Evolutionary conservation across 805 yeast genomes (phyloP).

Genomic region (Schwanniomyces vanrijiae): DNA sequence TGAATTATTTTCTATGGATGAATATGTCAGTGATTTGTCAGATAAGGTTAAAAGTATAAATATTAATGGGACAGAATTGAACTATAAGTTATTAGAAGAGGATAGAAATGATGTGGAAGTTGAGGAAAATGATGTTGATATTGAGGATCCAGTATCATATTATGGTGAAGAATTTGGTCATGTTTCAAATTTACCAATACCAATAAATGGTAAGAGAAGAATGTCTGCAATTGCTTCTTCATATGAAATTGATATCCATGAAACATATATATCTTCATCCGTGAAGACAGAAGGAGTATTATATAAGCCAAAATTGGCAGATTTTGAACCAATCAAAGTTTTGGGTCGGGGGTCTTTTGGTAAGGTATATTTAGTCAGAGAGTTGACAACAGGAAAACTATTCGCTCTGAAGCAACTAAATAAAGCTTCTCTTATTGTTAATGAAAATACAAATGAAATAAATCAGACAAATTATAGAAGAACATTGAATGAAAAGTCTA

Average conservation of each 20-base stretch:
- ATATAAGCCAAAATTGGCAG: conserved; percentile 30
- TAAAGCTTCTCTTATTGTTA: conserved; percentile 35
- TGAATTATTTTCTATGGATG: conserved; percentile 38
- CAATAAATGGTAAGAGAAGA: conserved; percentile 17
- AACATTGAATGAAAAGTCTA: conserved; percentile 41
- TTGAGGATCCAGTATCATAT: not conserved
- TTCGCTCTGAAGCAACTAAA: conserved; percentile 46
- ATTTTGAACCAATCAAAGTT: conserved; percentile 44
- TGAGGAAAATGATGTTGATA: conserved; percentile 1
- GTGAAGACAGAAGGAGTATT: conserved; percentile 8
- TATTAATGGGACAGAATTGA: conserved; percentile 14
- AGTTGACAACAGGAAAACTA: conserved; percentile 34
- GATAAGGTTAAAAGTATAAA: conserved; percentile 1
- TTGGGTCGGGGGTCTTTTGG: conserved; percentile 47
- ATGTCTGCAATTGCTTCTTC: conserved; percentile 29
- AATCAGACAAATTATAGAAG: conserved; percentile 34
- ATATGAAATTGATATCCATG: conserved; percentile 34
- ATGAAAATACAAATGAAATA: conserved; percentile 30
- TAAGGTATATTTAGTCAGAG: conserved; percentile 41
- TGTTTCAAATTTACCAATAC: conserved; percentile 18
- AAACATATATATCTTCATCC: conserved; percentile 29
- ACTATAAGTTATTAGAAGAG: conserved; percentile 21
- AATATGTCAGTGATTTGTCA: conserved; percentile 16
- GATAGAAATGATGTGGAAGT: not conserved
- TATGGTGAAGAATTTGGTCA: conserved; percentile 9